Base-by-base conservation (phyloP, 2,329 filamentous ascomycete species). In the Hymenoscyphus linearis region DNA sequence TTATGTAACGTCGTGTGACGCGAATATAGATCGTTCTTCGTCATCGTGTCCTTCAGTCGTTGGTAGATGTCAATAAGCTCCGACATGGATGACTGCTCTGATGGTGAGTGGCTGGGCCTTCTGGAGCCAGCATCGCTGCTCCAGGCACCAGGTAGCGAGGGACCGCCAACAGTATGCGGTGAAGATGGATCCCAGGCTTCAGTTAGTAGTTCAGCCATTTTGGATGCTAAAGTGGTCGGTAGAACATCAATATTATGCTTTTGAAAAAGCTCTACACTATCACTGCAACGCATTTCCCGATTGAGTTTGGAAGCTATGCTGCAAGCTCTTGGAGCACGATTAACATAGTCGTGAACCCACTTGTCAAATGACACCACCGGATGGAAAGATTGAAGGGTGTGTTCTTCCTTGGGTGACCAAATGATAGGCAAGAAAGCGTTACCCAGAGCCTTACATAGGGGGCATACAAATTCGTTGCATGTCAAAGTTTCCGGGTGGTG, bases 401-500 rank as follows among this genome's bases (percentile, higher is more conserved):
- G 85, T 71, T 96, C 90, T 68, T 96, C 90, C 70, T 96, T 88
- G 27, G 90, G 90, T 73, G 93, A 96, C 95, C 95, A 99, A 40
- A 96, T 87, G 64, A 99, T 91, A 0, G 96, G 96, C 40, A 99
- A 75, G 76, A 99, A 99, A 0, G 91, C 85, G 72, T 99, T 99
- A 2, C 95, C 95, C 0, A 99, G 81, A 3, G 95, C 96, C 75
- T 99, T 99, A 79, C 95, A 99, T 0, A 99, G 80, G 1, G 95
- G 95, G 68, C 95, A 99, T 59, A 98, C 90, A 73, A 99, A 99
- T 70, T 99, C 95, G 65, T 96, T 89, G 52, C 84, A 80, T 22
- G 83, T 80, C 1, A 91, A 82, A 60, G 87, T 83, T 73, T 99
- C 96, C 0, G 95, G 95, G 69, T 98, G 95, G 69, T 96, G 91